Base-by-base conservation (phyloP, 2,329 filamentous ascomycete species). In the Ceratocystis albifundus region DNA sequence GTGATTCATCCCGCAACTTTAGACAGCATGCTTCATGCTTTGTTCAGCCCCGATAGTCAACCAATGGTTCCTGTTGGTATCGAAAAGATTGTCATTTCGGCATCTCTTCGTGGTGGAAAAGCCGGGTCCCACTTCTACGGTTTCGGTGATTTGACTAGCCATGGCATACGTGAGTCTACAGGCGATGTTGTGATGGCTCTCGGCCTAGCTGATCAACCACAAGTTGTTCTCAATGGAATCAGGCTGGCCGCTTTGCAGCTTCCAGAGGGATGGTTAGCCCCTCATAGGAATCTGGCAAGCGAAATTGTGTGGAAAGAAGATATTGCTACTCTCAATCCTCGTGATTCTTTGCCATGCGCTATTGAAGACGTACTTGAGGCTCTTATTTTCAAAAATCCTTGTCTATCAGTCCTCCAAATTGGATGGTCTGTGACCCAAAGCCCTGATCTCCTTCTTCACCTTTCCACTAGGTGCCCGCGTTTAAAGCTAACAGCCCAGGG, bases 1-100 rank as follows among this genome's bases (percentile, higher is more conserved):
- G 66, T 83, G 3, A 77, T 85, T n/a, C 83, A 85, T 69, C 83
- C 83, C 0, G 77, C 80, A 3, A 83, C 82, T 0, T 74, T 85
- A 12, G 83, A 85, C 69, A 74, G 79, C 2, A 78, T 84, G 72
- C 78, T 85, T 28, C 83, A 85, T 65, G 77, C 77, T 0, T 74
- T 80, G 0, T 78, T 84, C 63, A 75, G 76, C 4, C 73, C 82
- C 2, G 74, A 77, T 3, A 73, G 74, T 2, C 72, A 74, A 8
- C 75, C 79, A 1, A 83, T 82, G 80, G 77, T 83, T 0, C 80
- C 81, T 0, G 78, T 77, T 0, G 76, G 72, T 20, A 75, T 82
- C 53, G 72, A 75, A 3, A 78, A 75, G 45, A 70, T 83, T 3
- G 80, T 77, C 62, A 72, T 83, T n/a, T 77, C 79, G 0, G 75